Conservation (phyloP, 192 early-diverging fungal species). For the Coemansia sp. region DNA sequence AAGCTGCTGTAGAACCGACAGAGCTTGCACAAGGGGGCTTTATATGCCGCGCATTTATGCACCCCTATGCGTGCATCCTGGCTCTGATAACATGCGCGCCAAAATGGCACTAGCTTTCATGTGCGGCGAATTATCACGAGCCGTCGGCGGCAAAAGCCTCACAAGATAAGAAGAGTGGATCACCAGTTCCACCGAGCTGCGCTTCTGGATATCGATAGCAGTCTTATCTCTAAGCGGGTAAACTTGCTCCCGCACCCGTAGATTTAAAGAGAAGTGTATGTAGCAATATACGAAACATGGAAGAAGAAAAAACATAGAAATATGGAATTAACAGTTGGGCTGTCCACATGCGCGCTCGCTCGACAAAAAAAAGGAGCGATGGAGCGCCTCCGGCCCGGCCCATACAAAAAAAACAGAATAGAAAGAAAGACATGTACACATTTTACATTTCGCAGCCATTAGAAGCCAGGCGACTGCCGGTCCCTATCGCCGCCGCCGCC, state of each 20-base stretch:
- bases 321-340: background rate
- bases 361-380: too few relatives aligned
- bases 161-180: background rate
- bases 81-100: background rate
- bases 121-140: slow-evolving; percentile 1
- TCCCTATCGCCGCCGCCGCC: slow-evolving; percentile 9
- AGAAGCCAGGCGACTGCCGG: slow-evolving; percentile 2
- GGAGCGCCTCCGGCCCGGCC: too few relatives aligned
- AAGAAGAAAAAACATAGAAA: background rate
- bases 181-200: slow-evolving; percentile 4
- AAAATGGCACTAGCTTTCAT: background rate
- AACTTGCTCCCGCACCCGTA: background rate
- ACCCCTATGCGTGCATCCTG: background rate
- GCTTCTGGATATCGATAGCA: background rate
- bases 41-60: background rate
- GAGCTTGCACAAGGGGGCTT: background rate
- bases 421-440: slow-evolving; percentile 1
- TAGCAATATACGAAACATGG: background rate
- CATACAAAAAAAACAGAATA: background rate
- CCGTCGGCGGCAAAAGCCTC: background rate
- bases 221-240: background rate
- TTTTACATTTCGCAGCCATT: background rate
- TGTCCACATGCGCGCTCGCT: too few relatives aligned
- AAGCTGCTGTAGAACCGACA: background rate
- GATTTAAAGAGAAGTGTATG: background rate